Evolutionary conservation across 345 rosid genomes (phyloP).

Genomic region (Lumnitzera littorea): DNA sequence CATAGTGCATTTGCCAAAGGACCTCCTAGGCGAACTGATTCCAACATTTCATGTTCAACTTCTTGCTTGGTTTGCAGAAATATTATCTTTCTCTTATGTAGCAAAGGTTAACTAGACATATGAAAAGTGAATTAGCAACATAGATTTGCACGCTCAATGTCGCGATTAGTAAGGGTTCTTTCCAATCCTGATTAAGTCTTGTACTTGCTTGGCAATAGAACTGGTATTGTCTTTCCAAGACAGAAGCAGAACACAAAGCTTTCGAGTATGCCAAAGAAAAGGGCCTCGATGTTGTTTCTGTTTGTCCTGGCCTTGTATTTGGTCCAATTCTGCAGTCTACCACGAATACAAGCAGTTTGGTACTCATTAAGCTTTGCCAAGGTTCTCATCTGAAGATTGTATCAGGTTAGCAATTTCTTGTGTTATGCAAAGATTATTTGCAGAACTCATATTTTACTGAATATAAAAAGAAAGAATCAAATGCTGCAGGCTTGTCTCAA

Average conservation of each 20-base stretch:
- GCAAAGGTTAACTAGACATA: too few relatives aligned
- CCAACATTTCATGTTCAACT: too few relatives aligned
- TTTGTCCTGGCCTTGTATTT: slow-evolving; percentile 44
- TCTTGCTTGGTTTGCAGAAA: too few relatives aligned
- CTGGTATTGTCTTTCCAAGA: slow-evolving; percentile 66
- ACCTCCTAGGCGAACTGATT: too few relatives aligned
- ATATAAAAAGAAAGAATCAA: too few relatives aligned
- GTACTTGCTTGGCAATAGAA: slow-evolving; percentile 25
- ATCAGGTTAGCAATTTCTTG: background rate
- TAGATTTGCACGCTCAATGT: too few relatives aligned
- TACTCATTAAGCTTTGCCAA: slow-evolving; percentile 44
- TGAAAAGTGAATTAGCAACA: too few relatives aligned
- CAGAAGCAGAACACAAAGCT: slow-evolving; percentile 62
- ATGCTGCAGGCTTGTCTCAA: too few relatives aligned
- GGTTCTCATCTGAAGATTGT: slow-evolving; percentile 22
- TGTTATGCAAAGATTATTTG: background rate
- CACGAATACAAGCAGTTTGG: slow-evolving; percentile 42
- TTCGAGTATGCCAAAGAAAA: slow-evolving; percentile 39
- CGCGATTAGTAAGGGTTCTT: too few relatives aligned
- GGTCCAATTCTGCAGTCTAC: slow-evolving; percentile 58
- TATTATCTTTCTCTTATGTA: too few relatives aligned
- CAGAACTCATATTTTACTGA: too few relatives aligned
- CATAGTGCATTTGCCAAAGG: too few relatives aligned
- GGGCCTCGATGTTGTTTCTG: slow-evolving; percentile 45
- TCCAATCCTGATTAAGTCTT: background rate